Evolutionary conservation across 768 basidiomycete species (phyloP).

Genomic region (Termitomyces sp.): DNA sequence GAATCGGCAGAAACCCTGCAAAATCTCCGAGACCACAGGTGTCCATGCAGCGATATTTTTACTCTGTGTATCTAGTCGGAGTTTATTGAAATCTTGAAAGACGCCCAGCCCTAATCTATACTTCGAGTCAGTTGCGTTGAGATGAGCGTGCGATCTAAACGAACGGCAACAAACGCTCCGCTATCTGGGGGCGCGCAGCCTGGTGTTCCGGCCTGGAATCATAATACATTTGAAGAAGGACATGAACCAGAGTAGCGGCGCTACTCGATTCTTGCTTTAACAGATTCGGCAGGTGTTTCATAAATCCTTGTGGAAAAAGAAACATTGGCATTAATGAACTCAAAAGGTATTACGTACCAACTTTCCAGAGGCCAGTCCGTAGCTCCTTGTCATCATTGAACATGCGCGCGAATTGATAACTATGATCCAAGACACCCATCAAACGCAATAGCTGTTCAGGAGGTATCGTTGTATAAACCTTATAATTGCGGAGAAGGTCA

Average conservation of each 20-base stretch:
- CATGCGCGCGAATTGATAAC: conserved; percentile 94
- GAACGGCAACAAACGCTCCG: conserved; percentile 67
- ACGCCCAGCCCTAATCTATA: conserved; percentile 82
- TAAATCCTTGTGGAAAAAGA: conserved; percentile 66
- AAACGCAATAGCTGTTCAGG: conserved; percentile 89
- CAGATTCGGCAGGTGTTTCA: conserved; percentile 98
- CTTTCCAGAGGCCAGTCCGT: conserved; percentile 98
- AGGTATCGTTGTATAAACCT: conserved; percentile 91
- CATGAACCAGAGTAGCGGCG: conserved; percentile 90
- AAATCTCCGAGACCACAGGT: conserved; percentile 94
- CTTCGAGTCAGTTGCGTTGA: conserved; percentile 7
- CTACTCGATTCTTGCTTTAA: conserved; percentile 98
- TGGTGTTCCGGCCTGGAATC: conserved; percentile 88
- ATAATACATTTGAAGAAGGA: conserved; percentile 90
- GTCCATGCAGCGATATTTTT: conserved; percentile 98
- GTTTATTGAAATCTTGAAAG: conserved; percentile 84
- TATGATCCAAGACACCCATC: conserved; percentile 95
- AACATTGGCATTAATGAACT: not conserved
- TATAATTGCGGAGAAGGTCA: conserved; percentile 88
- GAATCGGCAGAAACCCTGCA: conserved; percentile 86
- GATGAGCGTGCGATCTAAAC: conserved; percentile 20
- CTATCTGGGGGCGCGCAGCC: conserved; percentile 75
- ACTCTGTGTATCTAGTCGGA: conserved; percentile 85
- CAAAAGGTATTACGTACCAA: conserved; percentile 58
- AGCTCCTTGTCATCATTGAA: conserved; percentile 99